Base-by-base conservation (phyloP, 2,329 filamentous ascomycete species). In the Clonostachys chloroleuca region DNA sequence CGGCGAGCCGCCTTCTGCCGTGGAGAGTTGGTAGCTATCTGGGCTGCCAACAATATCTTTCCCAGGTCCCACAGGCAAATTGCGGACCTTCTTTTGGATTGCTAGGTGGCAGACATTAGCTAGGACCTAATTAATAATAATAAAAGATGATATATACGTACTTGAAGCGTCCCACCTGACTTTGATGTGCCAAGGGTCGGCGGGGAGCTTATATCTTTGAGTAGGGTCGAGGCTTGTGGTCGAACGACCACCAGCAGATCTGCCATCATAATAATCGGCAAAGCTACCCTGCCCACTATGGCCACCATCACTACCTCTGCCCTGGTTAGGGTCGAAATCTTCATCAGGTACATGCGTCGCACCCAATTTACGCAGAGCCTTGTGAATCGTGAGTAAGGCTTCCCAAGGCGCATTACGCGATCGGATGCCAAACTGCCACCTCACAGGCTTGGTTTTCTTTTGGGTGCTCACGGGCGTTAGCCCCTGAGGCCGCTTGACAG, bases 361-460 rank as follows among this genome's bases (percentile, higher is more conserved):
- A 34, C 90, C 92, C 59, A 96, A 84, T 55, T 92, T 92, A 51
- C 84, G 77, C 40, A 99, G 73, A 1, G 94, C 92, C 64, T 92
- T 91, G 74, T 96, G 96, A 47, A 99, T 94, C 59, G 92, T 96
- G 24, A 95, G 74, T 66, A 99, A 87, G 0, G 94, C 94, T 65
- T 99, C 94, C 58, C 92, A 90, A 1, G 94, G 94, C 47, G 90
- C 87, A 60, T 97, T 99, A 43, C 94, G 84, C 42, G 90, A 96
- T 36, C 94, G 83, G 51, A 99, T 99, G 48, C 94, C 94, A 62
- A 99, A 99, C 64, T 99, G 94, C 94, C 94, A 99, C 54, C 92
- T 89, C 14, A 92, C 89, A 2, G 87, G 87, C 60, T 89, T 91
- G 6, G 77, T 69, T 64, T 89, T 91, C 71, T 88, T 90, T 5